These are phyloP conservation scores for Podila epicladia DNA, from an alignment of 192 early-diverging fungal genomes.

Conservation along the genomic window DNA sequence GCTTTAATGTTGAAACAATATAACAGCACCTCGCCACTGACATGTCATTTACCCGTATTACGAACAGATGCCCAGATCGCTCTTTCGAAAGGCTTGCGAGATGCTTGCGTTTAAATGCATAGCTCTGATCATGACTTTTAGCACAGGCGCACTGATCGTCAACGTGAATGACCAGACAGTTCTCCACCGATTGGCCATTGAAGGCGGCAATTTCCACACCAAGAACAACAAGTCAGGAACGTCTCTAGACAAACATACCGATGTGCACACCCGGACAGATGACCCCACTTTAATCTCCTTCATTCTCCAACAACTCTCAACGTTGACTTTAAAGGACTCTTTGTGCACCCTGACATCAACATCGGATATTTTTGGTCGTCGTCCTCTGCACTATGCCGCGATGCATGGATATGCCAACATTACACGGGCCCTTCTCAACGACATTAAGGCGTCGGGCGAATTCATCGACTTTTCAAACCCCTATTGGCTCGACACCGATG, in stretches of 20 bases:
- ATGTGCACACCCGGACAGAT: conserved; percentile 12
- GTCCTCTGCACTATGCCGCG: conserved; percentile 71
- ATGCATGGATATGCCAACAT: conserved; percentile 59
- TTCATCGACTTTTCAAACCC: conserved; percentile 53
- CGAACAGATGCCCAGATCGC: conserved; percentile 27
- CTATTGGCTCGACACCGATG: conserved; percentile 74
- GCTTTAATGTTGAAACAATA: background rate
- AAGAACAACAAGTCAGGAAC: background rate
- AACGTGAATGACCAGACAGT: conserved; percentile 71
- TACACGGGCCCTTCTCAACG: conserved; percentile 54
- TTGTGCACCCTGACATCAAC: conserved; percentile 39
- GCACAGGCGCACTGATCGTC: conserved; percentile 30
- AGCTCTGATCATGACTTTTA: conserved; percentile 42
- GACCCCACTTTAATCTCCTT: conserved; percentile 50
- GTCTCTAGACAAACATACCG: background rate
- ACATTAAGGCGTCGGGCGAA: conserved; percentile 53
- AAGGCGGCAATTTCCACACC: conserved; percentile 50
- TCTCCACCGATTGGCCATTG: conserved; percentile 63
- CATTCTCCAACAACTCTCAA: conserved; percentile 48
- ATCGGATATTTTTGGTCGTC: conserved; percentile 65
- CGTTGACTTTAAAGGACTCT: conserved; percentile 8
- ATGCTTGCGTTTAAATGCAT: conserved; percentile 51
- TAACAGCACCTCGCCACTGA: too few species aligned
- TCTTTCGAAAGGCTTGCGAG: conserved; percentile 53
- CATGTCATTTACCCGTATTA: too few species aligned